These are phyloP conservation scores for Trifolium repens DNA, from an alignment of 306 rosid genomes.

Conservation along the genomic window DNA sequence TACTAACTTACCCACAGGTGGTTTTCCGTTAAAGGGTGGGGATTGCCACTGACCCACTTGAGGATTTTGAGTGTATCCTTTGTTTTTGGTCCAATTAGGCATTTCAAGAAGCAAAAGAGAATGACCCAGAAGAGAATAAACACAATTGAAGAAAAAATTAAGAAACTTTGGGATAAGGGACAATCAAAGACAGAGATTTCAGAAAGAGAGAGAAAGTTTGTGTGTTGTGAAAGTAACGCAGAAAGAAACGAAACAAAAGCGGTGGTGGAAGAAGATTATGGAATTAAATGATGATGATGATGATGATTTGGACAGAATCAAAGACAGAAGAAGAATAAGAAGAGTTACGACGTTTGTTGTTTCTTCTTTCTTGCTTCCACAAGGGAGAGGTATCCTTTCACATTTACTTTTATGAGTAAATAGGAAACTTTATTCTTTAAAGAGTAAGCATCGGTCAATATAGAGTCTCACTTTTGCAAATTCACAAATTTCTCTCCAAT, in stretches of 20 bases:
- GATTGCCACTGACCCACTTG: conserved; percentile 50
- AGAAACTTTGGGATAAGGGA: conserved; percentile 29
- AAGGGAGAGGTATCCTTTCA: neutral
- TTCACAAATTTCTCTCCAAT: too few species aligned
- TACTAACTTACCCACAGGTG: conserved; percentile 58
- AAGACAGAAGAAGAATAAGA: neutral
- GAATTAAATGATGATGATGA: neutral
- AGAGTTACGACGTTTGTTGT: neutral
- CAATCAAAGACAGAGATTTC: neutral
- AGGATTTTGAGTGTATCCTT: conserved; percentile 43
- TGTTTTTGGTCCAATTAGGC: conserved; percentile 70
- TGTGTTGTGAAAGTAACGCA: neutral
- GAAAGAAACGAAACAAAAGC: neutral
- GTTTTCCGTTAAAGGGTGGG: conserved; percentile 52
- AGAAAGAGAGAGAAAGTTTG: neutral
- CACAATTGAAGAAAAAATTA: conserved; percentile 15
- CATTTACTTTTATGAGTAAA: neutral
- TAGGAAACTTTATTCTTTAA: neutral
- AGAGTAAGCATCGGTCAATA: neutral
- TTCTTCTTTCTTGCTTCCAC: neutral
- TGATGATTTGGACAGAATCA: neutral
- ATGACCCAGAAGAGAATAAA: conserved; percentile 32
- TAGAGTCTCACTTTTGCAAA: neutral
- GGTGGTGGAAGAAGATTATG: neutral
- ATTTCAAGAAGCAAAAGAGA: conserved; percentile 41